Percentiles rank a stretch among this genome's conserved stretches.
Conservation (phyloP, 495 filamentous ascomycete species). For the Hypoxylon cercidicola region DNA sequence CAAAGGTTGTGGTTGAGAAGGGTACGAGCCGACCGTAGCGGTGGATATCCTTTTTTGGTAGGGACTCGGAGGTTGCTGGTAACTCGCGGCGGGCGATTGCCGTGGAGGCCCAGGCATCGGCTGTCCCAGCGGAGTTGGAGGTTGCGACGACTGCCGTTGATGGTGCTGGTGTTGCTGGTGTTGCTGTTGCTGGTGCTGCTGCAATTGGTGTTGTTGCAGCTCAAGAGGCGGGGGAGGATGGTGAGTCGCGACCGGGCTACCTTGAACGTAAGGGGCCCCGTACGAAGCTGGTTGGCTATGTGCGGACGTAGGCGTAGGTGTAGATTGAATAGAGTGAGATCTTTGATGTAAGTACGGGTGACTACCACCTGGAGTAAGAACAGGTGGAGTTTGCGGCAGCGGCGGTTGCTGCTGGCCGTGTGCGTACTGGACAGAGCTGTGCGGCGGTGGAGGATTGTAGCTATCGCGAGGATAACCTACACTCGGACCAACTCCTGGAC, state of each 20-base stretch:
- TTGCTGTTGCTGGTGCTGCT: constrained; percentile 54
- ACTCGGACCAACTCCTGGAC: constrained; percentile 45
- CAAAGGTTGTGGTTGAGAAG: constrained; percentile 35
- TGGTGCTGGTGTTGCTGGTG: constrained; percentile 56
- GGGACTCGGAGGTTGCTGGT: constrained; percentile 62
- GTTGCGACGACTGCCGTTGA: constrained; percentile 62
- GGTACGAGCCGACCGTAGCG: constrained; percentile 44
- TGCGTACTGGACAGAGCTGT: constrained; percentile 44
- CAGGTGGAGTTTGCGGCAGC: constrained; percentile 63
- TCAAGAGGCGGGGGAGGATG: constrained; percentile 55
- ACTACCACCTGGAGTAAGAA: constrained; percentile 56
- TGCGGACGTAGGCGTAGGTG: constrained; percentile 66
- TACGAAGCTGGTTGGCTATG: constrained; percentile 63
- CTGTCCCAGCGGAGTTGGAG: constrained; percentile 64
- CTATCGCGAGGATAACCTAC: constrained; percentile 58
- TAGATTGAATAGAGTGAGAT: constrained; percentile 62
- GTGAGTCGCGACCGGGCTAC: constrained; percentile 63
- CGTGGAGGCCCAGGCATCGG: constrained; percentile 56
- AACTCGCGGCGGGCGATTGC: constrained; percentile 50
- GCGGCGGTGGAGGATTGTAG: constrained; percentile 57
- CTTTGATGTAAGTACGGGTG: constrained; percentile 56
- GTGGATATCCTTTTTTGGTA: constrained; percentile 62
- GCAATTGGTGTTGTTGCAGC: constrained; percentile 51
- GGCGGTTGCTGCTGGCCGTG: constrained; percentile 37
- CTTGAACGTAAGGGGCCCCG: constrained; percentile 59